Conservation (phyloP, 177 flowering plant species). For the Vitis hybrid region DNA sequence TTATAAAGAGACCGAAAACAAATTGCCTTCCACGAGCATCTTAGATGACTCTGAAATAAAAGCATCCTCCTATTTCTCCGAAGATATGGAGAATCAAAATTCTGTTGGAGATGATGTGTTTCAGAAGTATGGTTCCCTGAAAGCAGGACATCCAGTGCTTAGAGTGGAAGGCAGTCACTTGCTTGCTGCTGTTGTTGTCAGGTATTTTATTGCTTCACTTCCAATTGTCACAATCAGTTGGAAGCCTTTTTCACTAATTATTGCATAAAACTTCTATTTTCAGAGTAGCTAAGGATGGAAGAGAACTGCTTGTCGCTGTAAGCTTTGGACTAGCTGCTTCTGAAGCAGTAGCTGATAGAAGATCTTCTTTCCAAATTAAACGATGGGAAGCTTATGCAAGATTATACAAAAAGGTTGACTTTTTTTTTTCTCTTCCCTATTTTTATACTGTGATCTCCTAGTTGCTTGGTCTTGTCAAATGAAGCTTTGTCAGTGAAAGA, state of each 20-base stretch:
- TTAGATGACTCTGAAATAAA: slow-evolving; percentile 35
- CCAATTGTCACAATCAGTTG: neutral
- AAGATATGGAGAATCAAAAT: slow-evolving; percentile 44
- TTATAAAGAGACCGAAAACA: slow-evolving; percentile 76
- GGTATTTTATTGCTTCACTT: slow-evolving; percentile 35
- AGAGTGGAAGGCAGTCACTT: slow-evolving; percentile 89
- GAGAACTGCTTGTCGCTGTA: slow-evolving; percentile 90
- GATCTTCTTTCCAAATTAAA: slow-evolving; percentile 63
- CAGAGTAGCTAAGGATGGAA: slow-evolving; percentile 86
- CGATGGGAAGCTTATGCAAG: slow-evolving; percentile 93
- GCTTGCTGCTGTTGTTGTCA: slow-evolving; percentile 84
- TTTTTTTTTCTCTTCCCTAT: slow-evolving; percentile 1
- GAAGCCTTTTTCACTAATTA: neutral
- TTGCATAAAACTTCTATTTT: slow-evolving; percentile 15
- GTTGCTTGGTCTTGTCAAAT: too few relatives aligned
- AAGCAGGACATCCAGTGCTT: slow-evolving; percentile 88
- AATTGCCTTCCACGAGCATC: slow-evolving; percentile 25
- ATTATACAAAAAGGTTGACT: slow-evolving; percentile 75
- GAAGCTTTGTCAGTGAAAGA: too few relatives aligned
- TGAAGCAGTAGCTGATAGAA: slow-evolving; percentile 89
- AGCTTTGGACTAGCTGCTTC: slow-evolving; percentile 84
- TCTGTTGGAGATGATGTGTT: slow-evolving; percentile 37
- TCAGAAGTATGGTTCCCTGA: slow-evolving; percentile 57
- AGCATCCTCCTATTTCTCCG: slow-evolving; percentile 38
- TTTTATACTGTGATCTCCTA: too few relatives aligned